These are phyloP conservation scores for Sugiyamaella boreocaroliniensis DNA, from an alignment of 805 yeast species.

Conservation along the genomic window DNA sequence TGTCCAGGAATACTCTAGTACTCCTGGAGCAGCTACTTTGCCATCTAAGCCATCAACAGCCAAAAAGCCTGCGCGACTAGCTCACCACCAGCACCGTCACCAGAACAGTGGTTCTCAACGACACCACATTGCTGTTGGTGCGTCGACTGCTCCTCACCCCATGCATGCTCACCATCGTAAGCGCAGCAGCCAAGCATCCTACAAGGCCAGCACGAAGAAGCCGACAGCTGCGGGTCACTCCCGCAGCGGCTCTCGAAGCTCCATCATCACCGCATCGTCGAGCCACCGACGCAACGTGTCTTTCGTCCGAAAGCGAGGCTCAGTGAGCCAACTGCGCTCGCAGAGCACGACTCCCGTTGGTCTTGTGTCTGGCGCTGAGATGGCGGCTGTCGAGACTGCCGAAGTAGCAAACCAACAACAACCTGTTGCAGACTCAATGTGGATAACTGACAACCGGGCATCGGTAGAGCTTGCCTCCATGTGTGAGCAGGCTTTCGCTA, in stretches of 20 bases:
- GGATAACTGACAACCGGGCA: conserved; percentile 1
- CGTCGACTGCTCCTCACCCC: background rate
- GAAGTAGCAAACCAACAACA: background rate
- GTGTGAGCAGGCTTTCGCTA: conserved; percentile 28
- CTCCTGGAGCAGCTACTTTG: background rate
- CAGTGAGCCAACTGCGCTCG: conserved; percentile 2
- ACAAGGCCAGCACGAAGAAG: background rate
- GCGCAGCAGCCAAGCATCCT: conserved; percentile 5
- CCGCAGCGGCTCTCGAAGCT: conserved; percentile 17
- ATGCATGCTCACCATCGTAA: conserved; percentile 7
- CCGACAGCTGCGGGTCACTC: conserved; percentile 11
- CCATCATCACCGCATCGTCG: conserved; percentile 23
- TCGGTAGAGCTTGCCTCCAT: conserved; percentile 27
- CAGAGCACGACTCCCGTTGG: background rate
- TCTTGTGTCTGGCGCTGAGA: background rate
- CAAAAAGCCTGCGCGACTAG: background rate
- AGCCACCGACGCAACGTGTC: conserved; percentile 23
- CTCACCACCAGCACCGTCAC: background rate
- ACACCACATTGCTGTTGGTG: background rate
- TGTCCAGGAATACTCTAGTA: conserved; percentile 18
- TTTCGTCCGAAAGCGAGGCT: conserved; percentile 13
- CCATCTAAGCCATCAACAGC: background rate
- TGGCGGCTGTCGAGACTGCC: background rate
- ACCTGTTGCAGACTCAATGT: background rate
- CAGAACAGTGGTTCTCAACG: conserved; percentile 1